Evolutionary conservation across 495 filamentous ascomycete genomes (phyloP).

Genomic region (Haplographium delicatum): DNA sequence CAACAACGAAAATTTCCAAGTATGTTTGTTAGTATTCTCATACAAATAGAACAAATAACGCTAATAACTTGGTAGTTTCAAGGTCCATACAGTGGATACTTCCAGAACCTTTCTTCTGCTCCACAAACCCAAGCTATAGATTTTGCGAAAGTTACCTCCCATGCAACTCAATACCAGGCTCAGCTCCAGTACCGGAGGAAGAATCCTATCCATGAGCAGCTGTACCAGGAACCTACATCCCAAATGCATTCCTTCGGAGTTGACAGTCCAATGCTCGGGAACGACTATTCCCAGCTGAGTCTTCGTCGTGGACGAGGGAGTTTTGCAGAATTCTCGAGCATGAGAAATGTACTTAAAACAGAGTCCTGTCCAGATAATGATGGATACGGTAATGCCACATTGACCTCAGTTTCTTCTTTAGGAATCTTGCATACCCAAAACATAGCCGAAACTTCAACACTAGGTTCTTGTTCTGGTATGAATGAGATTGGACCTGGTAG

Average conservation of each 20-base stretch:
- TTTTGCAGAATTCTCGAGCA: constrained; percentile 15
- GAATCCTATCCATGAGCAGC: neutral
- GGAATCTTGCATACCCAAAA: neutral
- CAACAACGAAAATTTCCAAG: constrained; percentile 16
- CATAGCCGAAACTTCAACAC: neutral
- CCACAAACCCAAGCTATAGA: neutral
- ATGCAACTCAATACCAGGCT: constrained; percentile 5
- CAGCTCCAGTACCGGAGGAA: constrained; percentile 7
- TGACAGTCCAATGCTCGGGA: constrained; percentile 14
- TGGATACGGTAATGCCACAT: neutral
- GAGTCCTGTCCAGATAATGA: constrained; percentile 2
- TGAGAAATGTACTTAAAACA: constrained; percentile 12
- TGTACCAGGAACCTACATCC: constrained; percentile 3
- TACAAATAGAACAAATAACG: neutral
- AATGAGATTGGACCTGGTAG: constrained; percentile 12
- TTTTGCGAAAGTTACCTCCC: constrained; percentile 4
- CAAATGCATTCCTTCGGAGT: constrained; percentile 11
- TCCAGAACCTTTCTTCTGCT: constrained; percentile 7
- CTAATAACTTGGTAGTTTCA: constrained; percentile 13
- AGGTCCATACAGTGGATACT: constrained; percentile 14
- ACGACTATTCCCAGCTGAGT: constrained; percentile 16
- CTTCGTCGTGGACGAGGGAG: constrained; percentile 11
- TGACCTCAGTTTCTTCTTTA: neutral
- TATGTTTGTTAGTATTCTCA: constrained; percentile 1
- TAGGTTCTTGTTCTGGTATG: neutral